A percentile compares a stretch with the other conserved stretches of the same genome.
These are phyloP conservation scores for Rhizophora apiculata DNA, from an alignment of 345 rosid species.

Conservation along the genomic window DNA sequence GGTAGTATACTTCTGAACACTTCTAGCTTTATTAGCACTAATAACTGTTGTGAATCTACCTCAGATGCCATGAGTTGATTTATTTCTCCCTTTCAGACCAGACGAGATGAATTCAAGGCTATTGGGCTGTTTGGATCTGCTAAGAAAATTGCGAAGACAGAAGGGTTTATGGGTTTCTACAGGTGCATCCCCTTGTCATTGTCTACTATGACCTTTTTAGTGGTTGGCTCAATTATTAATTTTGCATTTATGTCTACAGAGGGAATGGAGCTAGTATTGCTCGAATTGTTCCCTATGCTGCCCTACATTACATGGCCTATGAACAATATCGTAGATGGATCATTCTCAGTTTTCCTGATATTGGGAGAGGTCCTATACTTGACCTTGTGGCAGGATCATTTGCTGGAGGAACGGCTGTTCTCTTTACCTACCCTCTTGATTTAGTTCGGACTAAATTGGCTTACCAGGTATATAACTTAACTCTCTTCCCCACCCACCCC, in stretches of 20 bases:
- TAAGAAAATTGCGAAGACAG: constrained; percentile 70
- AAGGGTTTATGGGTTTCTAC: constrained; percentile 86
- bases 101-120: constrained; percentile 73
- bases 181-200: constrained; percentile 41
- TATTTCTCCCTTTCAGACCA: constrained; percentile 53
- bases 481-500: background rate
- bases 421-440: constrained; percentile 88
- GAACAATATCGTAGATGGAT: constrained; percentile 94
- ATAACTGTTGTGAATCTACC: too few relatives aligned
- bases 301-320: constrained; percentile 92
- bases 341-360: constrained; percentile 51
- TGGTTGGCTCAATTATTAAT: constrained; percentile 10
- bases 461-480: constrained; percentile 61
- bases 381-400: constrained; percentile 92
- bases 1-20: too few relatives aligned
- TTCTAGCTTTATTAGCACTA: too few relatives aligned
- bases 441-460: constrained; percentile 87
- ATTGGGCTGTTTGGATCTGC: constrained; percentile 65
- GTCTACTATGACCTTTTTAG: constrained; percentile 7
- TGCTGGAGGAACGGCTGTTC: constrained; percentile 92
- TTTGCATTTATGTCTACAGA: constrained; percentile 37
- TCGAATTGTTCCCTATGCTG: constrained; percentile 89
- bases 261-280: constrained; percentile 96
- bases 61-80: constrained; percentile 14
- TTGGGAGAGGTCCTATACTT: constrained; percentile 76